Base-by-base conservation (phyloP, 768 basidiomycete species). In the Leucosporidium scottii region DNA sequence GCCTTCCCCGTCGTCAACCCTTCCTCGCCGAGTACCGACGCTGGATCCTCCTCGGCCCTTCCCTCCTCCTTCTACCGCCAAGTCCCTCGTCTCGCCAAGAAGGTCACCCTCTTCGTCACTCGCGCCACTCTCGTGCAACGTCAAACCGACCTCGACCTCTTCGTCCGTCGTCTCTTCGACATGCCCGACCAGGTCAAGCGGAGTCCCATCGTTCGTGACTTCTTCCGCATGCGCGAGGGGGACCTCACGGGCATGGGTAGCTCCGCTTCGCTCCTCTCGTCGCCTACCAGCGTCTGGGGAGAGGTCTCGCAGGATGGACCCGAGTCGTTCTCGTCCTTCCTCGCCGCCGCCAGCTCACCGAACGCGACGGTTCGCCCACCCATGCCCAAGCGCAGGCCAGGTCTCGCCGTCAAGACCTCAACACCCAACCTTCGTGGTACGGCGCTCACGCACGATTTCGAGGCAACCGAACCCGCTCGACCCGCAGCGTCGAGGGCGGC, bases 121-220 rank as follows among this genome's bases (percentile, higher is more conserved):
- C 50, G 66, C 20, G 65, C 72, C 13, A 57, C 51, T 8, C 64
- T 62, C 66, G 51, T 50, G 4, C 56, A 59, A 18, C 68, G 72
- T 20, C 62, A 65, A 59, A 61, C 48, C 49, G 72, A 70, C 48
- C 64, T 73, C 44, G 69, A 70, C 28, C 56, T 62, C 4, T 73
- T 70, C 59, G 67, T 64, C 21, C 55, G 59, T 2, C 66, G 62
- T 10, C 61, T 73, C 12, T 65, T 73, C 58, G 53, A 50, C 27
- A 64, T 73, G 61, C 51, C 72, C 28, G 25, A n/a, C 23, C 31
- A 59, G 10, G 66, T 73, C 47, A 58, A 49, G n/a, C 28, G 62
- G 15, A 65, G 56, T 28, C 23, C 44, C n/a, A 23, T 70, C 61
- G 72, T 73, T 2, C 63, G 57, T 10, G 58, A 67, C 23, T 73